Evolutionary conservation across 2,329 filamentous ascomycete genomes (phyloP), one percentile per base, ranked within the genome.

Genomic region (Fusarium sublunatum): DNA sequence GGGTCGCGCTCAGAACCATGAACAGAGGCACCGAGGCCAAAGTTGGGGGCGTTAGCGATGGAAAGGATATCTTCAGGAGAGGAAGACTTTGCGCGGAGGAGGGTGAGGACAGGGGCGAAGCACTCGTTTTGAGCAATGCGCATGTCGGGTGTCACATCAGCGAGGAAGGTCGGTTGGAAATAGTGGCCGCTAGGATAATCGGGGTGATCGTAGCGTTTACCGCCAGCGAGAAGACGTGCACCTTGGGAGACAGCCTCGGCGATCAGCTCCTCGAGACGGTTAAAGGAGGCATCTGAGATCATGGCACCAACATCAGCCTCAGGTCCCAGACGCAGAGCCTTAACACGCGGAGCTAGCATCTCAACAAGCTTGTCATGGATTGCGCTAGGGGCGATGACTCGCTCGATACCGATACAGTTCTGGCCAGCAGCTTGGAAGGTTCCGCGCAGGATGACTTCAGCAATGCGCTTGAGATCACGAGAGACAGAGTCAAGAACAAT

Each of bases 391-490:
- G 90, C 92, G 68, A 98, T 89, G 72, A 98, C 89, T 53, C 95
- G 91, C 79, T 99, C 95, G 67, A 97, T 94, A 52, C 95, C 95
- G 73, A 99, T 94, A 78, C 95, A 99, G 79, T 99, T 99, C 77
- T 99, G 95, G 2, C 95, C 95, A 13, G 93, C 90, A 47, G 93
- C 93, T 77, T 99, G 95, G 78, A 98, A 99, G 9, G 92, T 92
- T 48, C 94, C 95, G 49, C 95, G 88, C 79, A 99, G 89, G 61
- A 98, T 86, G 63, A 96, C 90, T 61, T 93, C 91, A 35, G 86
- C 85, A 45, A 98, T 88, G 38, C 90, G 87, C 5, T 86, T 78
- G 57, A 98, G 82, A 70, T 92, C 84, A 55, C 74, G 73, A 43
- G 76, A 77, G 4, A 89, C 83, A 38, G 95, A 92, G 75, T 97